These are phyloP conservation scores for Fusarium duplospermum DNA, from an alignment of 2,329 filamentous ascomycete genomes.

Conservation along the genomic window DNA sequence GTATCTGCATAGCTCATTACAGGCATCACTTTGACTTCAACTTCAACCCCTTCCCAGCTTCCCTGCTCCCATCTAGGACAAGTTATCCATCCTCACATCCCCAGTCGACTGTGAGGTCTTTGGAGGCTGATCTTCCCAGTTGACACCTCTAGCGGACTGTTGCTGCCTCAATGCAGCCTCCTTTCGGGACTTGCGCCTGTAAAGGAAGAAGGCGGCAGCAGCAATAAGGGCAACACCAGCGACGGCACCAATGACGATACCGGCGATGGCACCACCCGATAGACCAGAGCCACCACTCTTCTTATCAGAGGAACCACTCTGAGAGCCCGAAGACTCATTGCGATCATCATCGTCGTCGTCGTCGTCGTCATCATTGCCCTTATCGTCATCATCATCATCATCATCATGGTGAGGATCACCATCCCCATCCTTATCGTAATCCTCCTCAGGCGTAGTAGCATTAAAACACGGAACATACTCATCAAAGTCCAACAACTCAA, in stretches of 20 bases:
- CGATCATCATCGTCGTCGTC: constrained; percentile 19
- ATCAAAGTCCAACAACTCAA: constrained; percentile 51
- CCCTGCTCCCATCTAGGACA: neutral
- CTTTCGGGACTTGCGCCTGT: constrained; percentile 47
- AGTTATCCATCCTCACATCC: constrained; percentile 30
- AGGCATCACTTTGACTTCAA: neutral
- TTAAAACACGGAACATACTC: constrained; percentile 57
- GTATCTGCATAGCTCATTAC: constrained; percentile 2
- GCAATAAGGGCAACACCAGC: constrained; percentile 70
- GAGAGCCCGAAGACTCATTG: neutral
- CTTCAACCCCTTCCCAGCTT: neutral
- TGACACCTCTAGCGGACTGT: constrained; percentile 39
- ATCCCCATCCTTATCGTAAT: constrained; percentile 6
- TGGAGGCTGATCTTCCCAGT: constrained; percentile 35
- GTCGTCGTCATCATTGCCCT: constrained; percentile 4
- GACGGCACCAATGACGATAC: constrained; percentile 77
- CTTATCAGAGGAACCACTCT: constrained; percentile 18
- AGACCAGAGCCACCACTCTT: constrained; percentile 21
- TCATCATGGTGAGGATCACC: constrained; percentile 8
- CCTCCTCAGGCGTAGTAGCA: constrained; percentile 46
- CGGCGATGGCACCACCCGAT: constrained; percentile 74
- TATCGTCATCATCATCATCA: constrained; percentile 23
- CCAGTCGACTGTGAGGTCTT: constrained; percentile 34
- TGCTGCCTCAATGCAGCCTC: constrained; percentile 38
- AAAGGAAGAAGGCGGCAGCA: constrained; percentile 68